Percentiles rank a stretch among this genome's conserved stretches.
phyloP scores from a whole-genome alignment of 352 stramenopile genomes.

The Chrysophaeum taylorii region DNA sequence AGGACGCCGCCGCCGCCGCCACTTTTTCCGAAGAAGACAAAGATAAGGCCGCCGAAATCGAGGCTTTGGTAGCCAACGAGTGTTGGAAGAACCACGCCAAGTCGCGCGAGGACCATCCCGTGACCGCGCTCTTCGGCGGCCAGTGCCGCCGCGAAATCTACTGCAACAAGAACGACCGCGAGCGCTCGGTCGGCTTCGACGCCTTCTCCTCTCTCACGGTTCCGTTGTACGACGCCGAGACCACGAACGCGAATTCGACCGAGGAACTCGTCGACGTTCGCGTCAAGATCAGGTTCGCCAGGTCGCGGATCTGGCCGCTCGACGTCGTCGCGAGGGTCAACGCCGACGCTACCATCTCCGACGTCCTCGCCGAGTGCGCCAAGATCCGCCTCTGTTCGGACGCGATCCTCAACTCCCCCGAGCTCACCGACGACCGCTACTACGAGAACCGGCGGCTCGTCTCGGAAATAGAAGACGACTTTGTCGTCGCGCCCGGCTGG shows the following conservation, averaged over 20 bases:
- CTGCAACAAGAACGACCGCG: not conserved
- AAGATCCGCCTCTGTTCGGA: not conserved
- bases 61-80: slow-evolving; percentile 35
- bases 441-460: too few species aligned
- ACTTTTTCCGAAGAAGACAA: slow-evolving; percentile 14
- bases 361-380: not conserved
- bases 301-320: not conserved
- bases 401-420: not conserved
- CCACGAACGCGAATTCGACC: not conserved
- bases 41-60: slow-evolving; percentile 42
- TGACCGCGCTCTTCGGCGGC: slow-evolving; percentile 66
- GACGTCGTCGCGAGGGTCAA: not conserved
- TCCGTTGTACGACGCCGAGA: not conserved
- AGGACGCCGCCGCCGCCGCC: not conserved
- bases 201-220: not conserved
- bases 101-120: slow-evolving; percentile 49
- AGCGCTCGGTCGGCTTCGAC: not conserved
- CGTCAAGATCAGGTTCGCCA: not conserved
- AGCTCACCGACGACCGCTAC: too few species aligned
- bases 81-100: slow-evolving; percentile 67
- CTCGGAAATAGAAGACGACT: too few species aligned
- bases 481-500: too few species aligned
- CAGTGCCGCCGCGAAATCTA: slow-evolving; percentile 40
- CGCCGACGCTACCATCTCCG: not conserved
- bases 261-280: not conserved